These are phyloP conservation scores for Colletotrichum neosansevieriae DNA, from an alignment of 2,329 filamentous ascomycete genomes.

Conservation along the genomic window DNA sequence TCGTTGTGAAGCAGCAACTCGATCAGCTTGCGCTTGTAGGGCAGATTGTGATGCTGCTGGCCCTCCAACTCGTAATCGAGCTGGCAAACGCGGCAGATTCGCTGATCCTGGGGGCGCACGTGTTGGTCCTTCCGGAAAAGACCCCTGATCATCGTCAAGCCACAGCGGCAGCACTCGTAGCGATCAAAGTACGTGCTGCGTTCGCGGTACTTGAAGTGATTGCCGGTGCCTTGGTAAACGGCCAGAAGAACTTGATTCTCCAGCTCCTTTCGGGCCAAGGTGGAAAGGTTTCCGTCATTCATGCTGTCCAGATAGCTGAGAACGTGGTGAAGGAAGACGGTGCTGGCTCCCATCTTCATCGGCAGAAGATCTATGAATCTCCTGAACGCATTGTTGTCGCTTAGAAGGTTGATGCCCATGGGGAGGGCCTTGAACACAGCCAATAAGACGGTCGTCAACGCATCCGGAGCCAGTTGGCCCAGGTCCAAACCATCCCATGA, in stretches of 20 bases:
- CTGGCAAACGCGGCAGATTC: conserved; percentile 22
- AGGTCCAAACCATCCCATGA: conserved; percentile 20
- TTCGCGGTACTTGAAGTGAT: neutral
- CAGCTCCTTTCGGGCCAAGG: neutral
- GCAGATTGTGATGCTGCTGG: conserved; percentile 14
- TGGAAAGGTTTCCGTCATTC: neutral
- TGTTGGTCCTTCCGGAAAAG: conserved; percentile 17
- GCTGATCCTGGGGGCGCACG: neutral
- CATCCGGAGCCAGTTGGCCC: neutral
- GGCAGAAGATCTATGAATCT: conserved; percentile 34
- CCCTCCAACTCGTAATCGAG: neutral
- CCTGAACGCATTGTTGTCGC: conserved; percentile 1
- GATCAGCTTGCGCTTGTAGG: conserved; percentile 8
- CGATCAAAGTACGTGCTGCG: neutral
- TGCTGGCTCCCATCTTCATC: conserved; percentile 27
- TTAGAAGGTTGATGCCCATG: conserved; percentile 32
- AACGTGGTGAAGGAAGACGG: conserved; percentile 29
- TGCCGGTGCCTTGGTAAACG: conserved; percentile 7
- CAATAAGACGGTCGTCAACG: conserved; percentile 25
- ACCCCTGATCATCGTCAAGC: neutral
- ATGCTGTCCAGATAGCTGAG: conserved; percentile 12
- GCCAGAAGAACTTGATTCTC: conserved; percentile 34
- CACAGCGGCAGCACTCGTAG: conserved; percentile 12
- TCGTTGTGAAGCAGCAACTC: neutral
- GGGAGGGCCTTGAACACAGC: conserved; percentile 30